These are phyloP conservation scores for Podila epicladia DNA, from an alignment of 192 early-diverging fungal genomes.

Conservation along the genomic window DNA sequence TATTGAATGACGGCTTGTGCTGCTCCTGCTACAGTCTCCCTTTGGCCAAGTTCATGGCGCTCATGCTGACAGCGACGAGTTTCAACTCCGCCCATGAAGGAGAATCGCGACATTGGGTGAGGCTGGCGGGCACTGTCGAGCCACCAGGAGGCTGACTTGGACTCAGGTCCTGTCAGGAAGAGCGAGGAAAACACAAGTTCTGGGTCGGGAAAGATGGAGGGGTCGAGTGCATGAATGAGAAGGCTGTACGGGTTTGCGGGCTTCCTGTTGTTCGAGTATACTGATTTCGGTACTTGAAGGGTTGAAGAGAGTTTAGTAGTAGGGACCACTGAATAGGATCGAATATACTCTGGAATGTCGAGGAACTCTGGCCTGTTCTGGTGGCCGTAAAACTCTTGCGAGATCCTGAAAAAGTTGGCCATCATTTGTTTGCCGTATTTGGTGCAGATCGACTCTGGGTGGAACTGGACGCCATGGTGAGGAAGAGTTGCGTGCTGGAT, in stretches of 20 bases:
- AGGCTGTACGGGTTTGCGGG: conserved; percentile 38
- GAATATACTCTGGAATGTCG: conserved; percentile 34
- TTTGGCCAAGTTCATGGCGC: not conserved
- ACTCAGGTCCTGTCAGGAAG: conserved; percentile 41
- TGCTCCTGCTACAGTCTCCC: not conserved
- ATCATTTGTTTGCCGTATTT: conserved; percentile 78
- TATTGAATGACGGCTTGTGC: conserved; percentile 42
- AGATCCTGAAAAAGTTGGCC: conserved; percentile 74
- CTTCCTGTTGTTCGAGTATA: not conserved
- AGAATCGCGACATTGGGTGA: conserved; percentile 63
- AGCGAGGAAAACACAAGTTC: conserved; percentile 52
- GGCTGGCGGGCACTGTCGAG: conserved; percentile 69
- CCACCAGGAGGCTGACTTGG: conserved; percentile 61
- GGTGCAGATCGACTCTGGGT: conserved; percentile 95
- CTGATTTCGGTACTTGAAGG: not conserved
- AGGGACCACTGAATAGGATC: conserved; percentile 18
- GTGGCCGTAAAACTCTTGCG: conserved; percentile 49
- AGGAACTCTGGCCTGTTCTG: not conserved
- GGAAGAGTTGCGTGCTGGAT: conserved; percentile 74
- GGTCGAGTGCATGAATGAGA: conserved; percentile 30
- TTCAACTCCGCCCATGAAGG: conserved; percentile 69
- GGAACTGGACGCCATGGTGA: conserved; percentile 94
- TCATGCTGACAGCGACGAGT: conserved; percentile 10
- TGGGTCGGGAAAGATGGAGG: conserved; percentile 38
- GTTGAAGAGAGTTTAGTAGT: conserved; percentile 3